Evolutionary conservation across 2,329 filamentous ascomycete species (phyloP), one percentile per base, ranked within the genome.

Genomic region (Huntiella omanensis): DNA sequence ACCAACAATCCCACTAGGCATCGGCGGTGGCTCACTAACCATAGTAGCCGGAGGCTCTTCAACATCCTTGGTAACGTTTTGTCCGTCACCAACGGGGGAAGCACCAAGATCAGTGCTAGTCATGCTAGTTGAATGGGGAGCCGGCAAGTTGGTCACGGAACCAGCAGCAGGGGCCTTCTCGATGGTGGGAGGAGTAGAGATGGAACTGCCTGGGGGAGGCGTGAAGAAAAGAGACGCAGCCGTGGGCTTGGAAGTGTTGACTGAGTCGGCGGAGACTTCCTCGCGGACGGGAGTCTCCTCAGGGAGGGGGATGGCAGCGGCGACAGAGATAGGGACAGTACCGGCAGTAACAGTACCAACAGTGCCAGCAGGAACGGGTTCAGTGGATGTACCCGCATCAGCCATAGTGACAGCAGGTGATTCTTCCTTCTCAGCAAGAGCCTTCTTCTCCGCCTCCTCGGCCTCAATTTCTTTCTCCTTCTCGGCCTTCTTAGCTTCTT

Each of bases 401-500:
- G 22, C 22, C 22, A 28, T 28, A 7, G 3, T 5, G 22, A 28
- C 22, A 28, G 8, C 22, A 28, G 22, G 22, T 10, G 6, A 7
- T 10, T 1, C 22, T 28, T 28, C 22, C 22, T 28, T 28, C 22
- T 28, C 22, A 28, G 8, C 22, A 28, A 28, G 22, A 28, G 5
- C 8, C 22, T 28, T 28, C 22, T 28, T 10, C 8, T 28, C 43
- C 7, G 43, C 17, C 34, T 37, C 15, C 33, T 45, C 37, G 19
- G 35, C 40, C n/a, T 19, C 17, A 19, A 19, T 19, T 19, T 19
- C 17, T 19, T 19, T 19, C 17, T 33, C 43, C 33, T 49, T 42
- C 10, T 40, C 33, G 34, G 50, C 55, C 1, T 52, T 46, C 47
- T 55, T 58, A 5, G 46, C 33, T n/a, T 44, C 16, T 57, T 72